Evolutionary conservation across 768 basidiomycete species (phyloP).

Genomic region (Leccinum imitatum): DNA sequence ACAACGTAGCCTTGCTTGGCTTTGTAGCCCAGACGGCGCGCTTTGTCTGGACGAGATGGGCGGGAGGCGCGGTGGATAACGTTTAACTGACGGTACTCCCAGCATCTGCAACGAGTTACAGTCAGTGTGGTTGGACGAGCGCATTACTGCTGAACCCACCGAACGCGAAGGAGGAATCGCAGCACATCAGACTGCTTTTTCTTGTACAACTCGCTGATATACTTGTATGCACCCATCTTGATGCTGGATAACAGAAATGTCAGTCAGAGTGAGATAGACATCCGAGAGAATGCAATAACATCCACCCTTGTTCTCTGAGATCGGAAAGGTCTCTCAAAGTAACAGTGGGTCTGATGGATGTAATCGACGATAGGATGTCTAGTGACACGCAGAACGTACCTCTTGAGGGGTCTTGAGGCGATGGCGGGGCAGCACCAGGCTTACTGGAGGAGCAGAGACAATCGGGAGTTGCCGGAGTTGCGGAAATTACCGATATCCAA

Average conservation of each 20-base stretch:
- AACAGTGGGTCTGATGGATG: constrained; percentile 3
- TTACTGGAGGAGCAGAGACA: constrained; percentile 1
- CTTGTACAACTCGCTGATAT: constrained; percentile 96
- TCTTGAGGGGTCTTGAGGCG: constrained; percentile 27
- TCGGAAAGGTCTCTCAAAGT: constrained; percentile 1
- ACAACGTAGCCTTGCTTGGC: constrained; percentile 99
- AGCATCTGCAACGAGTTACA: constrained; percentile 58
- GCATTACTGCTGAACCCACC: constrained; percentile 47
- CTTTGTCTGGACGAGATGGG: constrained; percentile 98
- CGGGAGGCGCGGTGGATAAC: constrained; percentile 98
- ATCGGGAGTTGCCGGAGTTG: constrained; percentile 21
- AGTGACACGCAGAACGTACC: constrained; percentile 25
- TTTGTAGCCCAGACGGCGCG: constrained; percentile 98
- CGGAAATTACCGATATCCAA: constrained; percentile 29
- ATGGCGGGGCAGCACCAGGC: constrained; percentile 10
- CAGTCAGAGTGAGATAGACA: constrained; percentile 16
- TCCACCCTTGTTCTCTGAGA: constrained; percentile 25
- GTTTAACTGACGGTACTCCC: constrained; percentile 98
- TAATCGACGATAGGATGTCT: constrained; percentile 1
- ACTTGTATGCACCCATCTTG: constrained; percentile 94
- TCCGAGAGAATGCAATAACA: constrained; percentile 18
- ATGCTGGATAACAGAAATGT: constrained; percentile 31
- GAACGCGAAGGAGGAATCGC: constrained; percentile 95
- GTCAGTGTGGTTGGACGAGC: constrained; percentile 6
- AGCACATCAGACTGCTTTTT: constrained; percentile 98